Conservation (phyloP, 441 rosid species). For the Cnidoscolus chayamansa region DNA sequence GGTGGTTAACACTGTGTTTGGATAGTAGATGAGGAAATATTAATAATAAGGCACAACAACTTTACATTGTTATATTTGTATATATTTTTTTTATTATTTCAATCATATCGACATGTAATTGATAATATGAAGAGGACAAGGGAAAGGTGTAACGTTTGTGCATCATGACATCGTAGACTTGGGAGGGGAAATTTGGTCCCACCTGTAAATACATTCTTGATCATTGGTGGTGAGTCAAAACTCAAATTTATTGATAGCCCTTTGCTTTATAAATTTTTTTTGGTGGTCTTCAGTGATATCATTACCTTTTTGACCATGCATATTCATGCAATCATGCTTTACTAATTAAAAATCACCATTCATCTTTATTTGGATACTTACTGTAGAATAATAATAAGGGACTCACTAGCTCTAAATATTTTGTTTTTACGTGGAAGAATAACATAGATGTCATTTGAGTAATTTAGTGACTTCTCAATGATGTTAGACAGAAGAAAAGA, state of each 20-base stretch:
- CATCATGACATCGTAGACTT: conserved; percentile 33
- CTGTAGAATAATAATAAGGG: too few species aligned
- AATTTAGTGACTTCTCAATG: background rate
- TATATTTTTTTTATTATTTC: too few species aligned
- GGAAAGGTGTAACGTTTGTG: too few species aligned
- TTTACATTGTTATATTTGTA: too few species aligned
- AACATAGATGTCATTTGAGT: background rate
- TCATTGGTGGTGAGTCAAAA: conserved; percentile 14
- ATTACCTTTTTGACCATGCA: conserved; percentile 31
- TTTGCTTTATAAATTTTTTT: conserved; percentile 24
- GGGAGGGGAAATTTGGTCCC: conserved; percentile 21
- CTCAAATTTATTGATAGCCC: conserved; percentile 13
- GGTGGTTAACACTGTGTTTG: too few species aligned
- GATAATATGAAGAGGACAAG: too few species aligned
- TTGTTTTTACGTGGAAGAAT: too few species aligned
- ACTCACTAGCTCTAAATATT: too few species aligned
- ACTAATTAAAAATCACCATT: background rate
- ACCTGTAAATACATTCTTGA: background rate
- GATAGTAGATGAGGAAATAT: too few species aligned
- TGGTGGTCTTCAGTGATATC: conserved; percentile 18
- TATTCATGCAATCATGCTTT: background rate
- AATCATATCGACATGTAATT: too few species aligned
- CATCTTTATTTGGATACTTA: background rate
- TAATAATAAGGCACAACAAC: too few species aligned
- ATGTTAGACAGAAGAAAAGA: background rate